Base-by-base conservation (phyloP, 352 stramenopile species). In the Phytophthora macrochlamydospora region DNA sequence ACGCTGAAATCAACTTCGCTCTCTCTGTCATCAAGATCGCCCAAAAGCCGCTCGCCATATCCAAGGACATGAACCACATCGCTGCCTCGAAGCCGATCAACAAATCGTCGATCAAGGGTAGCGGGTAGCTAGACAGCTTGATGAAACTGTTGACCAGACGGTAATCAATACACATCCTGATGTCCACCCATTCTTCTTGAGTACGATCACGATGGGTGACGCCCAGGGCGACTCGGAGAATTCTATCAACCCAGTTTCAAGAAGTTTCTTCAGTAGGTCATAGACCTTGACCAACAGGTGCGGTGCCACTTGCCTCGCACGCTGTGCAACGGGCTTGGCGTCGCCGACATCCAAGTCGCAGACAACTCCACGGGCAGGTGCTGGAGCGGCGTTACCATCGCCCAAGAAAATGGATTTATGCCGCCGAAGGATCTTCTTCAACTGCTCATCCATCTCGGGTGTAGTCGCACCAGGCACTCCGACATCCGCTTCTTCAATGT, bases 161-260 rank as follows among this genome's bases (percentile, higher is more conserved):
- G 13, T 61, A 61, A 31, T 53, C 31, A 35, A 54, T 54, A 37
- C 43, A 53, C 43, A 54, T 61, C 8, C 55, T 28, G 44, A 61
- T 61, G 18, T 48, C 55, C 2, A 54, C 18, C 43, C 44, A 37
- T 61, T 61, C n/a, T 43, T 43, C 18, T 12, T 43, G 18, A 24
- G 18, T 24, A 24, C 18, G 18, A 24, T 24, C 18, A 24, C 18
- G 18, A 24, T 24, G 18, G 18, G 18, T 24, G 18, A 24, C 18
- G 18, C 18, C 18, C 18, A 24, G 18, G 18, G 18, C 18, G 18
- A 24, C 18, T 24, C 18, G 18, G 18, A 24, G 18, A 24, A 24
- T 24, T 24, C 18, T 24, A 24, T 49, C 43, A 49, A 7, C 43
- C 7, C n/a, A 28, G 14, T 49, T 24, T 49, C 43, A 13, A 49